A percentile compares a stretch with the other conserved stretches of the same genome.
phyloP scores from a whole-genome alignment of 768 basidiomycete species.

The Lactarius akahatsu region DNA sequence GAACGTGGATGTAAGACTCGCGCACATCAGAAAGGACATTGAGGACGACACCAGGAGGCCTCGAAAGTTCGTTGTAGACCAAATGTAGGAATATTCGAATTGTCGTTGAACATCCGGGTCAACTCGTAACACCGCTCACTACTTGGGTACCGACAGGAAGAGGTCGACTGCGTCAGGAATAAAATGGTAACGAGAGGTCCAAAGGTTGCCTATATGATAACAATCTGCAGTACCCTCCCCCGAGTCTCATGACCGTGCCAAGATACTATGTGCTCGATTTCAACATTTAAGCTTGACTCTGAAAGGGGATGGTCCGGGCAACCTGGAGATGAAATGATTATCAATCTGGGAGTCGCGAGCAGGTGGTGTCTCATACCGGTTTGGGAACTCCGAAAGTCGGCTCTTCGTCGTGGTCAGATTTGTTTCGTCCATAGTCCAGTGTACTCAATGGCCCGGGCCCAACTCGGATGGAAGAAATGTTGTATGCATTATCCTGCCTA shows the following conservation, averaged over 20 bases:
- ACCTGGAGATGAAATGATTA: neutral
- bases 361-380: neutral
- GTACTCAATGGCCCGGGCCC: too few relatives aligned
- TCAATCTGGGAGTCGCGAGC: neutral
- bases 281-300: neutral
- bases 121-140: too few relatives aligned
- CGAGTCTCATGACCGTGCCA: too few relatives aligned
- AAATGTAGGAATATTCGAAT: neutral
- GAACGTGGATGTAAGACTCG: constrained; percentile 71
- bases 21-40: neutral
- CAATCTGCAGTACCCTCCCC: too few relatives aligned
- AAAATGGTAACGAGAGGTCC: too few relatives aligned
- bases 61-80: neutral
- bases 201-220: too few relatives aligned
- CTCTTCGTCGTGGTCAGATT: neutral
- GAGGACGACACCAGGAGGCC: neutral
- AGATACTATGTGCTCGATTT: neutral
- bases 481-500: neutral
- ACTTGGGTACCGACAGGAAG: neutral
- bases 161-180: neutral
- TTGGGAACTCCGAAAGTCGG: neutral
- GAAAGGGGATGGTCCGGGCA: neutral
- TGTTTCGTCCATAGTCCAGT: neutral
- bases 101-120: neutral
- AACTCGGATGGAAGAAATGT: neutral